phyloP scores from a whole-genome alignment of 177 flowering plant genomes.

The Vitis hybrid region DNA sequence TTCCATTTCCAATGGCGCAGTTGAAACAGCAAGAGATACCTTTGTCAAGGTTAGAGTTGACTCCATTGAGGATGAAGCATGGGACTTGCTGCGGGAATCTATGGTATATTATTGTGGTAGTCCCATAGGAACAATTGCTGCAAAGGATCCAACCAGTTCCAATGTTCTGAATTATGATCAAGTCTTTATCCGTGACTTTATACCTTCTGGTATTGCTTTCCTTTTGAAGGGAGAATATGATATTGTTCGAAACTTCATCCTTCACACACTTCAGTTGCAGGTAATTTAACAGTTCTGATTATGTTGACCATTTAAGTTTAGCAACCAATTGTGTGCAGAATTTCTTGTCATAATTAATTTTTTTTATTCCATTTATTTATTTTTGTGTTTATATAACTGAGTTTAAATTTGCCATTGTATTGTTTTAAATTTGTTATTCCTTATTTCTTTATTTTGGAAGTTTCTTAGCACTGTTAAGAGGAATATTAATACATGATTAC shows the following conservation, averaged over 20 bases:
- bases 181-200: slow-evolving; percentile 57
- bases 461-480: too few relatives aligned
- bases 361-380: too few relatives aligned
- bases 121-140: slow-evolving; percentile 59
- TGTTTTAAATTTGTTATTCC: too few relatives aligned
- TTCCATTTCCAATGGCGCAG: slow-evolving; percentile 19
- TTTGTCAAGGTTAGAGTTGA: slow-evolving; percentile 16
- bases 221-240: slow-evolving; percentile 58
- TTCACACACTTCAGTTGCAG: slow-evolving; percentile 62
- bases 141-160: slow-evolving; percentile 45
- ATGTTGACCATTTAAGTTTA: neutral
- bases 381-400: too few relatives aligned
- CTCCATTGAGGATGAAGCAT: slow-evolving; percentile 52
- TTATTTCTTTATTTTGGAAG: too few relatives aligned
- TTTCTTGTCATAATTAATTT: too few relatives aligned
- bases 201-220: slow-evolving; percentile 60
- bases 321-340: neutral
- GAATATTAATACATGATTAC: neutral
- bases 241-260: slow-evolving; percentile 51
- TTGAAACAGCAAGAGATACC: slow-evolving; percentile 14
- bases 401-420: too few relatives aligned
- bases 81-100: slow-evolving; percentile 46
- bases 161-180: slow-evolving; percentile 52
- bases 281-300: slow-evolving; percentile 16
- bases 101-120: slow-evolving; percentile 46